These are phyloP conservation scores for Leccinum variicolor DNA, from an alignment of 768 basidiomycete species.

Conservation along the genomic window DNA sequence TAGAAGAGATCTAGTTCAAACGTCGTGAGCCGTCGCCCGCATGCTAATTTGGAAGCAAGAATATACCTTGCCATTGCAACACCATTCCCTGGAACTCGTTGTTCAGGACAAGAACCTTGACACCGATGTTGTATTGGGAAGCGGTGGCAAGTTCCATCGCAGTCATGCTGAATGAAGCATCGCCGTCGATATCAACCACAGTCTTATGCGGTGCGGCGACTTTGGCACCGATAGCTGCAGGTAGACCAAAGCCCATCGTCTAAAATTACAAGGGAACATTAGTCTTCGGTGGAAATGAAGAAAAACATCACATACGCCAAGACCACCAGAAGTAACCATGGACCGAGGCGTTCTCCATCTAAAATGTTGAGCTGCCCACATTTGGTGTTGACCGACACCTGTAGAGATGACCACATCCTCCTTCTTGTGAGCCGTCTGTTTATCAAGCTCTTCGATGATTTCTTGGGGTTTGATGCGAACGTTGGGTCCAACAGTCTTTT, in stretches of 20 bases:
- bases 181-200: conserved; percentile 95
- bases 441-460: conserved; percentile 89
- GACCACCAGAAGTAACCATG: conserved; percentile 91
- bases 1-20: conserved; percentile 80
- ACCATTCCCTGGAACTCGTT: conserved; percentile 99
- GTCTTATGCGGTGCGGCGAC: conserved; percentile 92
- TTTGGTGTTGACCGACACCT: conserved; percentile 98
- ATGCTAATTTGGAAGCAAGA: neutral
- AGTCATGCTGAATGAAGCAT: conserved; percentile 99
- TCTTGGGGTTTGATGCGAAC: conserved; percentile 92
- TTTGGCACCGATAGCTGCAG: conserved; percentile 93
- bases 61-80: conserved; percentile 93
- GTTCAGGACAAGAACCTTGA: conserved; percentile 91
- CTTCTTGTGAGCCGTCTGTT: conserved; percentile 74
- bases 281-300: neutral
- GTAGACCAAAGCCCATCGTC: conserved; percentile 99
- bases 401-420: conserved; percentile 86
- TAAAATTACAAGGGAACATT: conserved; percentile 27
- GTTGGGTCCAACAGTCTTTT: conserved; percentile 52
- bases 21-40: neutral
- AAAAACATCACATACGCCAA: conserved; percentile 63
- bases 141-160: conserved; percentile 99
- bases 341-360: conserved; percentile 86
- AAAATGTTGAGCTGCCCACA: conserved; percentile 98
- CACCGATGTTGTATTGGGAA: conserved; percentile 85